Conservation (phyloP, 2,329 filamentous ascomycete genomes). For the Periconia sp. region DNA sequence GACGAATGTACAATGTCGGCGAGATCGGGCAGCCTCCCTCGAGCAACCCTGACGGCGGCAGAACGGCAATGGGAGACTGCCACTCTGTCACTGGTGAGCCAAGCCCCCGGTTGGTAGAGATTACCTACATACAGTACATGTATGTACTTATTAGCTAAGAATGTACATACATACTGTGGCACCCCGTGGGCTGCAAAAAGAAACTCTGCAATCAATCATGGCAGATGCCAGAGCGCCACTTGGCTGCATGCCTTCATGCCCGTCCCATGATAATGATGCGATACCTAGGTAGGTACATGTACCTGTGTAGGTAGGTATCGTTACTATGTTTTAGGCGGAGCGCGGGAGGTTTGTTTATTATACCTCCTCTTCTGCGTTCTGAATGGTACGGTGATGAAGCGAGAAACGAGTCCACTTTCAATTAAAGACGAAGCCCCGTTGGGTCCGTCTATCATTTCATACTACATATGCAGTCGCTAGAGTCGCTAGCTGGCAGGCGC, state of each 20-base stretch:
- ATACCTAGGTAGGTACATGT: no score
- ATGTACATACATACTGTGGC: neutral
- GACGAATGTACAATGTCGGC: neutral
- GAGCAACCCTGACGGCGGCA: neutral
- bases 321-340: no score
- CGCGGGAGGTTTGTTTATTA: no score
- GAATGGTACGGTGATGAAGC: no score
- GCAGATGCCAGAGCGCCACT: constrained; percentile 4
- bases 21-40: neutral
- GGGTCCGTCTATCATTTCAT: no score
- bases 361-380: no score
- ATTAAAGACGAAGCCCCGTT: no score
- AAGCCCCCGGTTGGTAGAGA: neutral
- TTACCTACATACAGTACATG: neutral
- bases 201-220: constrained; percentile 6
- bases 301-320: no score
- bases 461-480: no score
- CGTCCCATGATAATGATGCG: no score
- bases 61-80: neutral
- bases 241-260: neutral
- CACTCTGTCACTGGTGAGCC: constrained; percentile 5
- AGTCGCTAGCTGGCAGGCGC: no score
- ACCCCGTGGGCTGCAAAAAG: neutral
- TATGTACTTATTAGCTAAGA: no score
- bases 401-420: neutral